A percentile compares a stretch with the other conserved stretches of the same genome.
These are phyloP conservation scores for Kodamaea sp. DNA, from an alignment of 1,139 yeast species.

Conservation along the genomic window DNA sequence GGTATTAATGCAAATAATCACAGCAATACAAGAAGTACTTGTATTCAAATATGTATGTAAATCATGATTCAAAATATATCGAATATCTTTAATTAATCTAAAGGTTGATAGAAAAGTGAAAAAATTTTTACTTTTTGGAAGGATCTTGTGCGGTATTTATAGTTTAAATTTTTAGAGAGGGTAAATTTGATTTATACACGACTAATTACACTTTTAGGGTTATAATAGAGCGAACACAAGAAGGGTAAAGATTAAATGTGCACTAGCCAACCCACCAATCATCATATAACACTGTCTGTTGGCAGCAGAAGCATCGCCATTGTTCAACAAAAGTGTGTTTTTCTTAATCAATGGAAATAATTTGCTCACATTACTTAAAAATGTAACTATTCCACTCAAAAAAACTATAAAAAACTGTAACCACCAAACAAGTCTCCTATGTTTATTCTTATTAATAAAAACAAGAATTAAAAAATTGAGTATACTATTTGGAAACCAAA, in stretches of 20 bases:
- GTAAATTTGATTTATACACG: constrained; percentile 4
- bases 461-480: constrained; percentile 49
- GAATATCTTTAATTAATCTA: background rate
- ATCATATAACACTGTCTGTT: constrained; percentile 19
- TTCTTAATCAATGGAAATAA: constrained; percentile 40
- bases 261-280: constrained; percentile 28
- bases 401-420: constrained; percentile 48
- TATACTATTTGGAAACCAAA: constrained; percentile 77
- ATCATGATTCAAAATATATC: constrained; percentile 5
- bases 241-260: constrained; percentile 43
- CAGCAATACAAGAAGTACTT: constrained; percentile 29
- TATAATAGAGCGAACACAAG: constrained; percentile 30
- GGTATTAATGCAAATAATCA: constrained; percentile 71
- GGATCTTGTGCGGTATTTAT: constrained; percentile 5
- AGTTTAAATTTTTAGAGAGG: constrained; percentile 2
- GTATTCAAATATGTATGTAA: constrained; percentile 4
- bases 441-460: constrained; percentile 36
- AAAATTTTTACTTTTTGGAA: constrained; percentile 4
- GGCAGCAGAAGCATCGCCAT: constrained; percentile 22
- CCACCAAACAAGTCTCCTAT: constrained; percentile 30
- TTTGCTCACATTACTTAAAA: constrained; percentile 44
- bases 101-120: background rate
- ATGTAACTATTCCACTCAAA: constrained; percentile 46
- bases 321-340: constrained; percentile 30
- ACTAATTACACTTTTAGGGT: constrained; percentile 10